These are phyloP conservation scores for Pneumocystis sp. DNA, from an alignment of 1,139 yeast genomes.

Conservation along the genomic window DNA sequence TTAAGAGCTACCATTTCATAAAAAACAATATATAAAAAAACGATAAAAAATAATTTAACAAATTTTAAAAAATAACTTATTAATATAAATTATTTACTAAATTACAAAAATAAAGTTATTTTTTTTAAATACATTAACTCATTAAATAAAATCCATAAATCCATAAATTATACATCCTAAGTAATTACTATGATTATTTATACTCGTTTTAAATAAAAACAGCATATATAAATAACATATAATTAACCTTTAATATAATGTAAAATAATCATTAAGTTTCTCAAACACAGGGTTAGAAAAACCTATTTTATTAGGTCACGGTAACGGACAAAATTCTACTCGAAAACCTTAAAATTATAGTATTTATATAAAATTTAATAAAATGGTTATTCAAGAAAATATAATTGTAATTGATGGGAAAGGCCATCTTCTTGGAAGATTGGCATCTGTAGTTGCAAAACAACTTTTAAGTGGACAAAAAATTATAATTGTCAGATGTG, in stretches of 20 bases:
- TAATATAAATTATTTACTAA: background rate
- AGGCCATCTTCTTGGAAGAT: conserved; percentile 99
- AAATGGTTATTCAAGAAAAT: background rate
- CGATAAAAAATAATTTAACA: background rate
- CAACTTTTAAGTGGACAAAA: conserved; percentile 97
- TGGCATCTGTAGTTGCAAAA: conserved; percentile 97
- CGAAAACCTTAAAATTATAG: background rate
- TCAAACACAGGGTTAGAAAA: background rate
- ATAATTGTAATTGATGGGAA: conserved; percentile 35
- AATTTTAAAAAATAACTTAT: background rate
- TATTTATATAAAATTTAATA: background rate
- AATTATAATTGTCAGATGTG: conserved; percentile 94
- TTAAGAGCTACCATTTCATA: background rate
- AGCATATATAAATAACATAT: too few species aligned
- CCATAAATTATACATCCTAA: background rate
- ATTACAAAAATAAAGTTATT: background rate
- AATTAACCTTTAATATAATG: too few species aligned
- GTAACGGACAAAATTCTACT: background rate
- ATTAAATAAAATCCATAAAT: background rate
- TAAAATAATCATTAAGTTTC: too few species aligned
- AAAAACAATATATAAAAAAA: background rate
- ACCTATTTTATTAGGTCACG: background rate
- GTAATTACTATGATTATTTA: background rate
- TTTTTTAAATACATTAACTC: background rate
- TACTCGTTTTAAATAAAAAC: too few species aligned